Conservation (phyloP, 2,329 filamentous ascomycete species). For the Akanthomyces lecanii region DNA sequence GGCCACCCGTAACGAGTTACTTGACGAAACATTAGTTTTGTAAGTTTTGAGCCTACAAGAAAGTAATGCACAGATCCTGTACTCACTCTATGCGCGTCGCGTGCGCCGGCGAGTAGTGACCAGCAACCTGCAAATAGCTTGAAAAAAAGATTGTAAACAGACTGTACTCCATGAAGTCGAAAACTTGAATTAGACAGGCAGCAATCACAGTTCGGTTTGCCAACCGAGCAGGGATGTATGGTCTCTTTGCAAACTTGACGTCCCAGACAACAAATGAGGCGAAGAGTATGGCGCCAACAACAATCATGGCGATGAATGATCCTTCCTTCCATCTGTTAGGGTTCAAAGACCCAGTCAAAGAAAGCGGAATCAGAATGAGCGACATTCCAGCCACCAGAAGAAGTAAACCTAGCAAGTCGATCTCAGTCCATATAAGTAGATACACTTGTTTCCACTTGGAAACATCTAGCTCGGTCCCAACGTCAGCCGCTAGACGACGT, state of each 20-base stretch:
- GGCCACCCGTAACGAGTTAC: conserved; percentile 30
- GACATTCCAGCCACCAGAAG: conserved; percentile 32
- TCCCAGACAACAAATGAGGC: conserved; percentile 34
- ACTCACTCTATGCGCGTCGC: conserved; percentile 35
- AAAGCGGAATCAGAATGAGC: conserved; percentile 33
- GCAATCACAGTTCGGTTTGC: conserved; percentile 36
- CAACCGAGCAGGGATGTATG: conserved; percentile 37
- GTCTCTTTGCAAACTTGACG: conserved; percentile 32
- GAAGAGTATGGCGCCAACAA: conserved; percentile 27
- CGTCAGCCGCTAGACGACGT: no score
- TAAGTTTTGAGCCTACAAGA: fast-evolving
- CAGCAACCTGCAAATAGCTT: conserved; percentile 37
- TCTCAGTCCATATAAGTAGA: conserved; percentile 28
- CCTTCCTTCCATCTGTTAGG: conserved; percentile 29
- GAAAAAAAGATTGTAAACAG: conserved; percentile 38
- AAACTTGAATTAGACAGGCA: conserved; percentile 33
- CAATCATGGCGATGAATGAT: conserved; percentile 34
- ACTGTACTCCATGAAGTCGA: conserved; percentile 37
- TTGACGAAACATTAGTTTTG: not conserved
- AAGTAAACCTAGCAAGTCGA: conserved; percentile 32
- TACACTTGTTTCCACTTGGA: conserved; percentile 19
- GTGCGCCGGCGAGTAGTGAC: conserved; percentile 31
- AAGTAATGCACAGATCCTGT: not conserved
- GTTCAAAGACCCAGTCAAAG: conserved; percentile 34
- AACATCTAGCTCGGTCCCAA: not conserved